Evolutionary conservation across 441 rosid species (phyloP).

Genomic region (Sinapis alba): DNA sequence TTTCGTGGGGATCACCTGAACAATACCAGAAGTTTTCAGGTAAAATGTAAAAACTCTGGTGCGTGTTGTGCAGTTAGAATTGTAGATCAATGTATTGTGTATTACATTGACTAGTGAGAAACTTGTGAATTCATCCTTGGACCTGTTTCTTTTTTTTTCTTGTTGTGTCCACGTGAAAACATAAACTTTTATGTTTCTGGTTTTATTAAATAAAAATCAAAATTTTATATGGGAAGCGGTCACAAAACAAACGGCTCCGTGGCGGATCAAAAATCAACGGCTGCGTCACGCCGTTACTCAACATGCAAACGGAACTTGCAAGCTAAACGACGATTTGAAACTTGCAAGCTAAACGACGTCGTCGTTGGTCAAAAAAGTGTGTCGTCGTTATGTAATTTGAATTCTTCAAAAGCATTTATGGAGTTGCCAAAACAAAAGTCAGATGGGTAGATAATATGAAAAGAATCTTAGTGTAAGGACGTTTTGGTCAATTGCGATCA

Average conservation of each 20-base stretch:
- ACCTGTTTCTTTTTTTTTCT: neutral
- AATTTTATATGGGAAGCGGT: neutral
- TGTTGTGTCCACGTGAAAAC: slow-evolving; percentile 2
- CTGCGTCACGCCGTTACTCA: neutral
- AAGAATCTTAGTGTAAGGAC: slow-evolving; percentile 28
- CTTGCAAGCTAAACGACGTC: no score
- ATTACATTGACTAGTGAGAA: slow-evolving; percentile 1
- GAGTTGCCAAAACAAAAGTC: slow-evolving; percentile 22
- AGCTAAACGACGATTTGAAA: neutral
- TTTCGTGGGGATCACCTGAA: neutral
- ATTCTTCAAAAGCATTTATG: neutral
- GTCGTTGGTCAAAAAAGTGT: no score
- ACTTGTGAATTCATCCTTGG: slow-evolving; percentile 8
- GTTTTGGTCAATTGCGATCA: slow-evolving; percentile 15
- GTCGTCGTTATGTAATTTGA: neutral
- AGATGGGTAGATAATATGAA: slow-evolving; percentile 14
- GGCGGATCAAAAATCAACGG: neutral
- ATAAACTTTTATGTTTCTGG: neutral
- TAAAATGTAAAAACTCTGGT: slow-evolving; percentile 15
- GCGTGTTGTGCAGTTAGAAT: slow-evolving; percentile 24
- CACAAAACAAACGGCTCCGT: neutral
- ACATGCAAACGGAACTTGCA: neutral
- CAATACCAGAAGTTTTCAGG: slow-evolving; percentile 26
- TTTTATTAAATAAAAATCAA: neutral
- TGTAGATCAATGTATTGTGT: slow-evolving; percentile 9